Evolutionary conservation across 23 red algal genomes (phyloP).

Genomic region (Gracilaria domingensis): DNA sequence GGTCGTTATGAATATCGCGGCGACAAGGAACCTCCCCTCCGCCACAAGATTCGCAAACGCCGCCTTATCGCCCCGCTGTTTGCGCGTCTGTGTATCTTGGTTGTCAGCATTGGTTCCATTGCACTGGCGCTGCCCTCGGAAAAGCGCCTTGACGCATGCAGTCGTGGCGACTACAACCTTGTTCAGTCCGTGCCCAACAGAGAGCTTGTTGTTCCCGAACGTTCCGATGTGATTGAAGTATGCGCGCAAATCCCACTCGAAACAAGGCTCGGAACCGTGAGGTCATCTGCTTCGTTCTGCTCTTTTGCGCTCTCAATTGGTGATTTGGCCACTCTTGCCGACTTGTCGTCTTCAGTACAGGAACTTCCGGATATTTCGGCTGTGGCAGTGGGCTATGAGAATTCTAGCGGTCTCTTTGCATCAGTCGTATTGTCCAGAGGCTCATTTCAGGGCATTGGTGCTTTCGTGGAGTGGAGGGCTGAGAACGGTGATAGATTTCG

Average conservation of each 20-base stretch:
- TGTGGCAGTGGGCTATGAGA: not conserved
- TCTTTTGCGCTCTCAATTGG: not conserved
- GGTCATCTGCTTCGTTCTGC: constrained; percentile 13
- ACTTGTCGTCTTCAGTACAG: not conserved
- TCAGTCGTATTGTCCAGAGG: not conserved
- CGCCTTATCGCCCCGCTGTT: constrained; percentile 28
- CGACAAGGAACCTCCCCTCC: not conserved
- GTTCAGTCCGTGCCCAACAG: not conserved
- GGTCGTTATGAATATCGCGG: not conserved
- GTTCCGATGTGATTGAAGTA: not conserved
- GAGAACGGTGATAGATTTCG: not conserved
- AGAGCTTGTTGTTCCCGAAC: not conserved
- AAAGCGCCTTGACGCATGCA: constrained; percentile 22
- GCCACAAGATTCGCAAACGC: not conserved
- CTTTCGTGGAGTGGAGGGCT: not conserved
- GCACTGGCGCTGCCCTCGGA: constrained; percentile 16
- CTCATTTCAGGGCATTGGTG: not conserved
- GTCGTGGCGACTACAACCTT: constrained; percentile 1
- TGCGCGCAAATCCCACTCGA: not conserved
- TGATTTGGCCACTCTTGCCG: not conserved
- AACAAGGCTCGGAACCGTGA: not conserved
- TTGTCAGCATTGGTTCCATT: constrained; percentile 22
- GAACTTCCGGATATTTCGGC: not conserved
- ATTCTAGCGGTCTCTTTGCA: not conserved
- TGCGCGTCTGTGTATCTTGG: not conserved